These are phyloP conservation scores for Scheffersomyces amazonensis DNA, from an alignment of 805 yeast genomes.

Conservation along the genomic window DNA sequence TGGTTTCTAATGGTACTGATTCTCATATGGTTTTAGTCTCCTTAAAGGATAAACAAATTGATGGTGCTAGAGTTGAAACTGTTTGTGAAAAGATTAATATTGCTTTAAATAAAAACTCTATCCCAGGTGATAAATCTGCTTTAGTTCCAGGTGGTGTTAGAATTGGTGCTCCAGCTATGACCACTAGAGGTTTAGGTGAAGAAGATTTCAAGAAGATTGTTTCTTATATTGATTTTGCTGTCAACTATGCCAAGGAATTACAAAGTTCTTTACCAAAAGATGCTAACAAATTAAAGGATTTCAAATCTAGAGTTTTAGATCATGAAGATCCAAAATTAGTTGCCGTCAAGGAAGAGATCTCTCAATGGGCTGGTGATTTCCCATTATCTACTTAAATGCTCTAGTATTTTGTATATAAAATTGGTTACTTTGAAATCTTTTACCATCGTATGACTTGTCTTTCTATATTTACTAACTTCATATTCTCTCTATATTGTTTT, in stretches of 20 bases:
- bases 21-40: conserved; percentile 88
- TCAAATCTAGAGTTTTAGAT: conserved; percentile 75
- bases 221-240: conserved; percentile 75
- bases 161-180: conserved; percentile 98
- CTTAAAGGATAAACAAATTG: conserved; percentile 74
- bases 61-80: conserved; percentile 94
- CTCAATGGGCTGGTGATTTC: conserved; percentile 87
- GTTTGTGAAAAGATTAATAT: conserved; percentile 86
- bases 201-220: conserved; percentile 81
- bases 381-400: conserved; percentile 46
- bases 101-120: conserved; percentile 94
- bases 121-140: conserved; percentile 96
- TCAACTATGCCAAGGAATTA: conserved; percentile 67
- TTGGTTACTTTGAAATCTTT: no score
- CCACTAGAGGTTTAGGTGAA: conserved; percentile 86
- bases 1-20: conserved; percentile 93
- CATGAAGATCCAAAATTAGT: conserved; percentile 66
- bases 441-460: no score
- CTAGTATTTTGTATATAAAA: not conserved
- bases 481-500: no score
- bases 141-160: conserved; percentile 94
- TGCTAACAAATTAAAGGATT: conserved; percentile 94
- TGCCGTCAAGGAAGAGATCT: conserved; percentile 71
- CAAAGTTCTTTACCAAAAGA: conserved; percentile 84
- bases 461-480: no score